phyloP scores from a whole-genome alignment of 441 rosid genomes.

The Capsella rubella region DNA sequence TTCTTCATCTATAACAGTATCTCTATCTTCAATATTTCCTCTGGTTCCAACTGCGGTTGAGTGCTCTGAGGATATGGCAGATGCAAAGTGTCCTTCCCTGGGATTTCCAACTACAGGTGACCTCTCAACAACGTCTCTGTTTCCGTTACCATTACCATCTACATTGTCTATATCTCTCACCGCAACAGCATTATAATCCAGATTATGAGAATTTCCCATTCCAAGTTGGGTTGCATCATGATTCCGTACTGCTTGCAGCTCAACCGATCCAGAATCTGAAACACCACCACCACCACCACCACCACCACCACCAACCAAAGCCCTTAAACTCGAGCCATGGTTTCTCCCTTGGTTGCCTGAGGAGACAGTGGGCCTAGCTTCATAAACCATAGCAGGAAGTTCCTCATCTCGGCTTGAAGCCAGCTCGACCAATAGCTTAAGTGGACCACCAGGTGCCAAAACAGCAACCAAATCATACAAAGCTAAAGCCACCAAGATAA shows the following conservation, averaged over 20 bases:
- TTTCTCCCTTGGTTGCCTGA: conserved; percentile 47
- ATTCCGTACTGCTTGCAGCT: conserved; percentile 67
- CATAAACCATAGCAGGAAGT: conserved; percentile 93
- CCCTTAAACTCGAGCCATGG: conserved; percentile 57
- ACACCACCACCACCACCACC: conserved; percentile 51
- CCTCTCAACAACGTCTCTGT: conserved; percentile 55
- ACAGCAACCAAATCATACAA: conserved; percentile 92
- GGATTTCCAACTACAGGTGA: conserved; percentile 55
- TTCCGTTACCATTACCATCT: conserved; percentile 46
- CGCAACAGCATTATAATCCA: conserved; percentile 44
- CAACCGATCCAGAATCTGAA: conserved; percentile 75
- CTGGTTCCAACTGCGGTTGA: conserved; percentile 52
- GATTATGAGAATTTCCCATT: conserved; percentile 40
- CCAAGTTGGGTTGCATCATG: conserved; percentile 41
- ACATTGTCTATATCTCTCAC: conserved; percentile 44
- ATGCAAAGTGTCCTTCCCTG: conserved; percentile 50
- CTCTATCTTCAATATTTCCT: conserved; percentile 48
- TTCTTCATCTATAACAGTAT: conserved; percentile 57
- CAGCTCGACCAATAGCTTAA: conserved; percentile 87
- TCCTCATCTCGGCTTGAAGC: conserved; percentile 92
- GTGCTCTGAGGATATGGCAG: conserved; percentile 57
- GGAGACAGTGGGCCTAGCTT: conserved; percentile 83
- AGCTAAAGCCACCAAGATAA: conserved; percentile 83
- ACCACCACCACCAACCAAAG: conserved; percentile 59
- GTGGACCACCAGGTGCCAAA: conserved; percentile 97